A percentile compares a stretch with the other conserved stretches of the same genome.
phyloP scores from a whole-genome alignment of 129 eudicot species.

The Saposhnikovia divaricata region DNA sequence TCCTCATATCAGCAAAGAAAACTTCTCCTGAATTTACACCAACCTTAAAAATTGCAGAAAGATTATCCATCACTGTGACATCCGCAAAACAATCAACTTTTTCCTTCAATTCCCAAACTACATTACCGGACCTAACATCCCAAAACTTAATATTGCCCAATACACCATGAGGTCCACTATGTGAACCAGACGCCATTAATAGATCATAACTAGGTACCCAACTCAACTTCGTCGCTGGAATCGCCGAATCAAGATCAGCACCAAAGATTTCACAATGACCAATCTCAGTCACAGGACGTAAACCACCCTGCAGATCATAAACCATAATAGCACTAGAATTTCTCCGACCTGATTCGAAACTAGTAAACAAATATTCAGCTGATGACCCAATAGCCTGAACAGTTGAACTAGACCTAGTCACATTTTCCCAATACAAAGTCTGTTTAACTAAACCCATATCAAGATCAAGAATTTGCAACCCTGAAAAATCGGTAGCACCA shows the following conservation, averaged over 20 bases:
- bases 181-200: constrained; percentile 93
- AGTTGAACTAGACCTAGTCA: constrained; percentile 66
- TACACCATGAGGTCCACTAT: constrained; percentile 83
- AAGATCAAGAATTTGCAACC: constrained; percentile 67
- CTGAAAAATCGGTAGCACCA: constrained; percentile 92
- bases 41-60: constrained; percentile 63
- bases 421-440: constrained; percentile 57
- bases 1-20: constrained; percentile 60
- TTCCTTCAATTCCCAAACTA: constrained; percentile 69
- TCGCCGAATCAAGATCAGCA: constrained; percentile 67
- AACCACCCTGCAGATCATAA: constrained; percentile 48
- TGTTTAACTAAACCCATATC: constrained; percentile 41
- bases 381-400: constrained; percentile 75
- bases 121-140: constrained; percentile 80
- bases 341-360: constrained; percentile 82
- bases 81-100: constrained; percentile 84
- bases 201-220: constrained; percentile 68
- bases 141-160: constrained; percentile 65
- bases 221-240: constrained; percentile 74
- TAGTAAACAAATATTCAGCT: constrained; percentile 57
- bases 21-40: constrained; percentile 88
- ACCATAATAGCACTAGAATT: constrained; percentile 77
- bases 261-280: constrained; percentile 76
- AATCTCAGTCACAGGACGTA: constrained; percentile 47
- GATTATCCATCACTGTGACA: constrained; percentile 50